Evolutionary conservation across 345 rosid species (phyloP).

Genomic region (Litchi chinensis): DNA sequence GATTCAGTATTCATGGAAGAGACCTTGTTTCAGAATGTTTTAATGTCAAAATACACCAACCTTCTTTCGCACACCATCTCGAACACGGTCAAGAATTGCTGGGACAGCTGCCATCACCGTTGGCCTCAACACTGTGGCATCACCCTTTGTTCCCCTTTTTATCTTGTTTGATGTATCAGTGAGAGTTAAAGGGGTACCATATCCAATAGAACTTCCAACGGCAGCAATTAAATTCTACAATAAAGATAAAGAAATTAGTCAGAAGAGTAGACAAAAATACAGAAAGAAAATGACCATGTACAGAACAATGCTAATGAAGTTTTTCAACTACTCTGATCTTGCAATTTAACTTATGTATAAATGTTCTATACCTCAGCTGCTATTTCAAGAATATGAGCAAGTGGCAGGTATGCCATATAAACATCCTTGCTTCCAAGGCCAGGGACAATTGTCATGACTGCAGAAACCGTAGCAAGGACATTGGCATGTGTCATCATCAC

Average conservation of each 20-base stretch:
- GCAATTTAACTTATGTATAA: slow-evolving; percentile 11
- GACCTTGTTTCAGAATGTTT: background rate
- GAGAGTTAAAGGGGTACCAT: slow-evolving; percentile 93
- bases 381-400: slow-evolving; percentile 97
- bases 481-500: slow-evolving; percentile 99
- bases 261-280: slow-evolving; percentile 11
- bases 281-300: background rate
- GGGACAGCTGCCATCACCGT: slow-evolving; percentile 98
- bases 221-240: slow-evolving; percentile 76
- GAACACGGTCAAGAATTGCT: slow-evolving; percentile 97
- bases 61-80: slow-evolving; percentile 97
- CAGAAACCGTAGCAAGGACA: slow-evolving; percentile 90
- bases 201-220: slow-evolving; percentile 93
- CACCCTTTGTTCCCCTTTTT: slow-evolving; percentile 89
- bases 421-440: slow-evolving; percentile 75
- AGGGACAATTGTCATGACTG: slow-evolving; percentile 94
- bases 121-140: slow-evolving; percentile 77
- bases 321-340: background rate
- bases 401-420: slow-evolving; percentile 87
- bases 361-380: slow-evolving; percentile 76
- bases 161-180: slow-evolving; percentile 95
- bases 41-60: slow-evolving; percentile 33
- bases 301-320: background rate
- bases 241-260: slow-evolving; percentile 20
- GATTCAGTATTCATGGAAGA: slow-evolving; percentile 12